Evolutionary conservation across 345 rosid species (phyloP), one percentile per base, ranked within the genome.

Genomic region (Lepidium aucheri): DNA sequence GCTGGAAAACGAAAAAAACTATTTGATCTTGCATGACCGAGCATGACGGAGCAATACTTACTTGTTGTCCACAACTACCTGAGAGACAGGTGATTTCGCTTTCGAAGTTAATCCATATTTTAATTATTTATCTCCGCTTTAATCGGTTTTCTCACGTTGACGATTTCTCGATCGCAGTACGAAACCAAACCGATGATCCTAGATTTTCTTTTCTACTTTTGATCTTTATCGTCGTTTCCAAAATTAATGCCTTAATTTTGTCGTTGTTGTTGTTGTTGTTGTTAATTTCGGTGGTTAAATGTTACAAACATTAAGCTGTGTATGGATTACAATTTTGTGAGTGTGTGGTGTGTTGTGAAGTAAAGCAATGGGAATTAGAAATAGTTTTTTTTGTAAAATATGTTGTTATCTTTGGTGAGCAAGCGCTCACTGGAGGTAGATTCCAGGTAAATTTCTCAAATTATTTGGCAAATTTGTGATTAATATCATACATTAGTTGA

Each of bases 361-460:
- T 79, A 83, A 79, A 86, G 84, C 78, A 75, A 94, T 94, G 93
- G 91, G 88, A 69, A 35, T 80, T 70, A 73, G 79, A 75, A 81
- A 50, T 70, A 84, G 35, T 47, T 39, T 70, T 80, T 20, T 73
- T 65, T 75, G 82, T 78, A 74, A 86, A 90, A 77, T 77, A 94
- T 90, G 97, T 81, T 90, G 90, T 81, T 88, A 86, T 94, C 97
- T 82, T 84, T 94, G 87, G 81, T 90, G 87, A 90, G 95, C 82
- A 84, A 80, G 73, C 97, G 93, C 79, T 78, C 90, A 36, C 82
- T 87, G 82, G 99, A 90, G 85, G 86, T 77, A 80, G 97, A 85
- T 81, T 88, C 99, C 85, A 88, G 95, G 95, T 84, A 74, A 75
- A 54, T 51, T 47, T 51, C 55, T 52, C 9, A 9, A 0, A 47